Base-by-base conservation (phyloP, 176 grass and related monocot species). In the Neostapfia colusana region DNA sequence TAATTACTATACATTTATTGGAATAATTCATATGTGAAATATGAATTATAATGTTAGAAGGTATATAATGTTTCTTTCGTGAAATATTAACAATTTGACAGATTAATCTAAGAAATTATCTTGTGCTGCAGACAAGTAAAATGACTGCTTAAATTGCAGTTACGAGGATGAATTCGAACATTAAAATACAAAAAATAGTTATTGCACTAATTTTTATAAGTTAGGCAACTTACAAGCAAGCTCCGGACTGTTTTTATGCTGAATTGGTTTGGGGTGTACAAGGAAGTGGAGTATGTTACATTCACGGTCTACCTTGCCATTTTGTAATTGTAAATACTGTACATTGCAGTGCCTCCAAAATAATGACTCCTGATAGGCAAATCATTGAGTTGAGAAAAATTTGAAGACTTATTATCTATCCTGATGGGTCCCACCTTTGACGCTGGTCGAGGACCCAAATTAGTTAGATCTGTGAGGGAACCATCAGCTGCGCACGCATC, bases 401-500 rank as follows among this genome's bases (percentile, higher is more conserved):
- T 63, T 11, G 74, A 79, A 70, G 78, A 73, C 15, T 62, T 70
- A 60, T 57, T 78, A 46, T 66, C 42, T 80, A 70, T 78, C 75
- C 24, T 66, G 69, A 51, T 55, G 13, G 49, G 23, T 72, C 82
- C 84, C 38, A 39, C 45, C 67, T 75, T 72, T 43, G 84, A 79
- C 13, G 1, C 10, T 67, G 88, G 85, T 23, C 77, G 78, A 59
- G 82, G 76, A 48, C 90, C 88, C 67, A 93, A 63, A 77, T 23
- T 45, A 85, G 67, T 79, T 25, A 80, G 42, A 87, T 93, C 83
- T 34, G 88, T 34, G 70, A 74, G 27, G 4, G 74, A 73, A 58
- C 79, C 88, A 67, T 70, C 78, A 81, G 63, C 81, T 65, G 66
- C 64, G 69, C 86, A 89, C 8, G 89, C 79, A 54, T 82, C 82